phyloP scores from a whole-genome alignment of 164 flowering plant genomes.

The Umbilicus rupestris region DNA sequence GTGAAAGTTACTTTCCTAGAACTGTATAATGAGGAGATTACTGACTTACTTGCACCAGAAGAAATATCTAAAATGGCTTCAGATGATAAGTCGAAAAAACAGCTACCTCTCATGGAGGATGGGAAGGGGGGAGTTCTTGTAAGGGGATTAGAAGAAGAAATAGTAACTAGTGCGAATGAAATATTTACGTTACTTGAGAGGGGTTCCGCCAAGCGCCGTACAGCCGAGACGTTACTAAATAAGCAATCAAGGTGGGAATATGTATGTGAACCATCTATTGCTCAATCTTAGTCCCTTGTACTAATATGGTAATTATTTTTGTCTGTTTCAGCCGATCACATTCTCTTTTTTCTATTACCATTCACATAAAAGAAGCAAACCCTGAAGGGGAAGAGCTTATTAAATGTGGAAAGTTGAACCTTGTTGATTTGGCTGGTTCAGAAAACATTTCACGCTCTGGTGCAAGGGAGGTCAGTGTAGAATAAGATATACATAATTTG shows the following conservation, averaged over 20 bases:
- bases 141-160: slow-evolving; percentile 92
- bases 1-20: slow-evolving; percentile 93
- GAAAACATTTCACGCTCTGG: slow-evolving; percentile 10
- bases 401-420: slow-evolving; percentile 10
- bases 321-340: slow-evolving; percentile 80
- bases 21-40: slow-evolving; percentile 90
- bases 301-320: not conserved
- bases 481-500: no score
- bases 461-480: slow-evolving; percentile 5
- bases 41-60: slow-evolving; percentile 87
- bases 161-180: slow-evolving; percentile 82
- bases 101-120: slow-evolving; percentile 86
- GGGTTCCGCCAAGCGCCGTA: slow-evolving; percentile 90
- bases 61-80: slow-evolving; percentile 51
- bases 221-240: slow-evolving; percentile 89
- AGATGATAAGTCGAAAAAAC: slow-evolving; percentile 85
- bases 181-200: slow-evolving; percentile 82
- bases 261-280: not conserved
- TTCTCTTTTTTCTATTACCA: slow-evolving; percentile 86
- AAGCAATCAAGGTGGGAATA: slow-evolving; percentile 79
- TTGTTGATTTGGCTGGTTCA: slow-evolving; percentile 12
- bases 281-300: not conserved
- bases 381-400: slow-evolving; percentile 99
- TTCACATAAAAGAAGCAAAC: slow-evolving; percentile 90
- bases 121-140: slow-evolving; percentile 98